Evolutionary conservation across 2,329 filamentous ascomycete genomes (phyloP).

Genomic region (Pestalotiopsis sp.): DNA sequence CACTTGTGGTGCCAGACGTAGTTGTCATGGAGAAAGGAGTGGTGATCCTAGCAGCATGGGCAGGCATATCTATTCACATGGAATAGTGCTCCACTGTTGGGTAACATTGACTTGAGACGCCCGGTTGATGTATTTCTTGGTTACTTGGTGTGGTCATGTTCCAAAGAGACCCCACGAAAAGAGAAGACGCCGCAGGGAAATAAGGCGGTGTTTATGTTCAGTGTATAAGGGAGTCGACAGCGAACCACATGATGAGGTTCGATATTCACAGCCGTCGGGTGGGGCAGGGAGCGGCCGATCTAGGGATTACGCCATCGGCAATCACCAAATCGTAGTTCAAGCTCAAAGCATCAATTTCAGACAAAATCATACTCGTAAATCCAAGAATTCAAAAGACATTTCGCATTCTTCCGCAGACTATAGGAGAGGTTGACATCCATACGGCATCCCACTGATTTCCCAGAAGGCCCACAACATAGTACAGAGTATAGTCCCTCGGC

Average conservation of each 20-base stretch:
- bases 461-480: not conserved
- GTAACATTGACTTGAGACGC: not conserved
- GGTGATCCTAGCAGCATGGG: not conserved
- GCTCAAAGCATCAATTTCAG: not conserved
- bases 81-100: not conserved
- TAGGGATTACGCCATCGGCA: conserved; percentile 14
- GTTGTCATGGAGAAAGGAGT: not conserved
- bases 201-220: not conserved
- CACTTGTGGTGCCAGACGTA: not conserved
- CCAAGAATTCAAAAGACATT: not conserved
- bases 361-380: not conserved
- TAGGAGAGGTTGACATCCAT: not conserved
- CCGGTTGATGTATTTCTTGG: not conserved
- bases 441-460: not conserved
- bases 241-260: not conserved
- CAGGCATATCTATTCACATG: not conserved
- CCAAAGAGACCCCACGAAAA: not conserved
- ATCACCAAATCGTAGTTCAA: not conserved
- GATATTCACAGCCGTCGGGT: conserved; percentile 1
- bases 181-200: not conserved
- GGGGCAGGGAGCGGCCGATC: conserved; percentile 1
- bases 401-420: not conserved
- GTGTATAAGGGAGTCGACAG: not conserved
- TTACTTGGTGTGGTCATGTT: not conserved
- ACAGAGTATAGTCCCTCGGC: not conserved